Conservation (phyloP, 148 eudicot species). For the Rhododendron mucronatum region DNA sequence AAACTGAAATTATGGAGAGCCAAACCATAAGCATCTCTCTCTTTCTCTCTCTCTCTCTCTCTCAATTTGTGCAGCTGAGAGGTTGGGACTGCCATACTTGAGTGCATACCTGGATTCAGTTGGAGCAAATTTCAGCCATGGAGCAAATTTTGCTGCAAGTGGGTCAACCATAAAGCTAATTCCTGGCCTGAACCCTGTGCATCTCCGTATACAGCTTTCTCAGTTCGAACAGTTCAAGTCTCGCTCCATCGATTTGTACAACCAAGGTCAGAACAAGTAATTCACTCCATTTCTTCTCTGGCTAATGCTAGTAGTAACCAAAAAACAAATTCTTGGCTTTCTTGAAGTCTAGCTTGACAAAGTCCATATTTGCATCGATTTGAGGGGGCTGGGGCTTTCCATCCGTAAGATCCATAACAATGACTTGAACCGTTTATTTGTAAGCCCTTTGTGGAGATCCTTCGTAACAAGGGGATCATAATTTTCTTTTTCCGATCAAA, state of each 20-base stretch:
- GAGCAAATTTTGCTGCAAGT: constrained; percentile 33
- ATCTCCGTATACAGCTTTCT: constrained; percentile 23
- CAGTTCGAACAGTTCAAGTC: constrained; percentile 27
- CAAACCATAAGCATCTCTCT: not conserved
- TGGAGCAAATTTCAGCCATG: constrained; percentile 29
- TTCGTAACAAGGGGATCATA: too few species aligned
- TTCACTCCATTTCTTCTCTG: not conserved
- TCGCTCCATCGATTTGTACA: constrained; percentile 15
- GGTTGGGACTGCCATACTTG: constrained; percentile 28
- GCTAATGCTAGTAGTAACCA: not conserved
- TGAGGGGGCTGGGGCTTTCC: too few species aligned
- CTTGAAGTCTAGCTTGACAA: not conserved
- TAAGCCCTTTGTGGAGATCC: too few species aligned
- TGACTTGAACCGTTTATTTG: too few species aligned
- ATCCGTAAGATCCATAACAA: too few species aligned
- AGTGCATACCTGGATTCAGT: constrained; percentile 27
- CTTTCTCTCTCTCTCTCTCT: not conserved
- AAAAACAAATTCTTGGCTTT: not conserved
- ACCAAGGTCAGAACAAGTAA: constrained; percentile 15
- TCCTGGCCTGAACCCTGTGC: constrained; percentile 10
- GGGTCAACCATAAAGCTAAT: constrained; percentile 24
- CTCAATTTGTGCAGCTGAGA: constrained; percentile 22
- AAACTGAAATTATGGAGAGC: not conserved
- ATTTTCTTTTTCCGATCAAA: too few species aligned
- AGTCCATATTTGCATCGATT: not conserved